phyloP scores from a whole-genome alignment of 2,329 filamentous ascomycete species.

The Pyrenochaeta sp. region DNA sequence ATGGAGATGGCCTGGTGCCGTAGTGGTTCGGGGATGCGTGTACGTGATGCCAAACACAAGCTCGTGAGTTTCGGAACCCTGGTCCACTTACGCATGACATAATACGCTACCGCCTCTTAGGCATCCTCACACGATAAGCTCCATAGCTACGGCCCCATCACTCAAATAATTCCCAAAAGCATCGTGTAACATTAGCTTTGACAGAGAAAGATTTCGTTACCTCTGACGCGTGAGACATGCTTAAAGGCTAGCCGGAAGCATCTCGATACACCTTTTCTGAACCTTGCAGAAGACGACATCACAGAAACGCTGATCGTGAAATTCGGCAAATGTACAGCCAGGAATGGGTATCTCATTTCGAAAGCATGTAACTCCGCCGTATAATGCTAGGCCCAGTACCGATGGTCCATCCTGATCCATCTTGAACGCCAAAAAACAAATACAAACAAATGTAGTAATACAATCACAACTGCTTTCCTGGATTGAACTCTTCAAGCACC shows the following conservation, averaged over 20 bases:
- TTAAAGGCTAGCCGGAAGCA: not conserved
- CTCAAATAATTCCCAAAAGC: not conserved
- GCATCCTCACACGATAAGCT: constrained; percentile 15
- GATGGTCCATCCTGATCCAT: constrained; percentile 3
- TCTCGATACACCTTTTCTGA: not conserved
- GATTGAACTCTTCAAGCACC: constrained; percentile 3
- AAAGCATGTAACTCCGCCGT: constrained; percentile 32
- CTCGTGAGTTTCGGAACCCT: constrained; percentile 30
- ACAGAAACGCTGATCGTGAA: not conserved
- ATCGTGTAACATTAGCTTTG: not conserved
- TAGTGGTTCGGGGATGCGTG: constrained; percentile 33
- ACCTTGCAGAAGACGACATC: constrained; percentile 1
- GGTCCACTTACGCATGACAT: constrained; percentile 25
- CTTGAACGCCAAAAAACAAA: constrained; percentile 13
- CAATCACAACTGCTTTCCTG: constrained; percentile 19
- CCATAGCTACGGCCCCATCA: not conserved
- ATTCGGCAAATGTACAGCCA: constrained; percentile 2
- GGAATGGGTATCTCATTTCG: constrained; percentile 43
- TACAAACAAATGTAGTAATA: not conserved
- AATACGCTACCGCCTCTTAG: constrained; percentile 17
- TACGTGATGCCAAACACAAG: constrained; percentile 37
- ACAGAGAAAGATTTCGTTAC: not conserved
- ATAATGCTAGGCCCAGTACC: constrained; percentile 18
- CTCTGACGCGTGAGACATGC: not conserved
- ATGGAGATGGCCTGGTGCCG: constrained; percentile 44